phyloP scores from a whole-genome alignment of 306 rosid genomes.

The Rosa lucieae region DNA sequence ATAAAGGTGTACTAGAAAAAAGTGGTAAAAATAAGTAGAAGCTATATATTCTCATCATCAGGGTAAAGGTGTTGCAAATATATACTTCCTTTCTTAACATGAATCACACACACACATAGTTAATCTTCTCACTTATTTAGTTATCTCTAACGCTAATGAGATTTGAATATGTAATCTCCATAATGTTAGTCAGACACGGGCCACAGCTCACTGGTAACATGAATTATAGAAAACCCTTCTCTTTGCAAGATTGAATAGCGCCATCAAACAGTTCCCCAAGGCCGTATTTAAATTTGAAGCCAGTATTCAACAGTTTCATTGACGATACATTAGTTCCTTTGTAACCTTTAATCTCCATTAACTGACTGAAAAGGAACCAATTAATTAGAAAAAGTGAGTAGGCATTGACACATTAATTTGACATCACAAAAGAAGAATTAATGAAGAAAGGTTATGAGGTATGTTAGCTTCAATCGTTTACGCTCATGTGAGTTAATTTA shows the following conservation, averaged over 20 bases:
- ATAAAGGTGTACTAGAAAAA: no score
- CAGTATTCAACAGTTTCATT: slow-evolving; percentile 39
- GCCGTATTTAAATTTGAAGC: slow-evolving; percentile 41
- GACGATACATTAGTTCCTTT: slow-evolving; percentile 31
- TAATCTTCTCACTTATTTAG: no score
- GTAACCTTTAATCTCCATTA: slow-evolving; percentile 8
- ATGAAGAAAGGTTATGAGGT: background rate
- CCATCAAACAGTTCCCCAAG: slow-evolving; percentile 42
- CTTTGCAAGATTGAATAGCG: slow-evolving; percentile 47
- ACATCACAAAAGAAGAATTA: background rate
- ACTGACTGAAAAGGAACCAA: background rate
- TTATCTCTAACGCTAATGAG: background rate
- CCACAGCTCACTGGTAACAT: background rate
- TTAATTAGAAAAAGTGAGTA: background rate
- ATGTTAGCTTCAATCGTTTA: background rate
- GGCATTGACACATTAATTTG: background rate
- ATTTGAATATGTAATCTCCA: no score
- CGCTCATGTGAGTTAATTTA: background rate
- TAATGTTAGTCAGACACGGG: background rate
- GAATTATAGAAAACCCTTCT: slow-evolving; percentile 37
- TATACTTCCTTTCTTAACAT: no score
- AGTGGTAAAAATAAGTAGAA: no score
- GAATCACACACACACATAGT: no score
- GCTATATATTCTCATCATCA: no score
- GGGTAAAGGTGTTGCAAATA: no score